Percentiles rank a stretch among this genome's conserved stretches.
Evolutionary conservation across 306 rosid genomes (phyloP).

Genomic region (Delonix regia): DNA sequence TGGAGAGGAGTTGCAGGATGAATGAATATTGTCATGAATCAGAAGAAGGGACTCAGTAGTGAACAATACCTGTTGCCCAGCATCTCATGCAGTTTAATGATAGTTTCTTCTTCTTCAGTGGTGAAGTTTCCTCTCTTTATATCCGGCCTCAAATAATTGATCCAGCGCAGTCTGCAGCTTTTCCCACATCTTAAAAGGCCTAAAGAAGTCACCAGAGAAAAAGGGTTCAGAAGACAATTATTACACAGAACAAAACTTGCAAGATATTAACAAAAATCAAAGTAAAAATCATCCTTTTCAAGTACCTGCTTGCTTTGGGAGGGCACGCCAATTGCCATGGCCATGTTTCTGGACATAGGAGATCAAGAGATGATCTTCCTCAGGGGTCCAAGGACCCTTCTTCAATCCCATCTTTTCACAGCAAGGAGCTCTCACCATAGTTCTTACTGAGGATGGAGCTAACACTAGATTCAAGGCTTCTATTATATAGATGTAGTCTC

Average conservation of each 20-base stretch:
- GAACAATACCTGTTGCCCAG: constrained; percentile 81
- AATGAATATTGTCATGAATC: not conserved
- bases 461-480: too few relatives aligned
- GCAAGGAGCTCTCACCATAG: constrained; percentile 97
- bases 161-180: constrained; percentile 94
- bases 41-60: not conserved
- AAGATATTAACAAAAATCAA: not conserved
- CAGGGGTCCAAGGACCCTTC: constrained; percentile 90
- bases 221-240: not conserved
- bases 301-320: constrained; percentile 91
- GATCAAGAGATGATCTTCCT: constrained; percentile 76
- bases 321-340: constrained; percentile 97
- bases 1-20: constrained; percentile 3
- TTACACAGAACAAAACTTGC: not conserved
- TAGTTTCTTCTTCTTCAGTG: constrained; percentile 72
- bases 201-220: constrained; percentile 27
- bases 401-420: constrained; percentile 92
- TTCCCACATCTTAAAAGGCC: constrained; percentile 93
- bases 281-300: not conserved
- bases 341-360: constrained; percentile 67
- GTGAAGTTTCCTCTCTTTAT: constrained; percentile 96
- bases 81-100: constrained; percentile 66
- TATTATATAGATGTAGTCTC: too few relatives aligned
- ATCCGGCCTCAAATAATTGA: constrained; percentile 84
- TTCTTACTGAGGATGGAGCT: not conserved